Base-by-base conservation (phyloP, 768 basidiomycete genomes). In the Tubosaeta sp. region DNA sequence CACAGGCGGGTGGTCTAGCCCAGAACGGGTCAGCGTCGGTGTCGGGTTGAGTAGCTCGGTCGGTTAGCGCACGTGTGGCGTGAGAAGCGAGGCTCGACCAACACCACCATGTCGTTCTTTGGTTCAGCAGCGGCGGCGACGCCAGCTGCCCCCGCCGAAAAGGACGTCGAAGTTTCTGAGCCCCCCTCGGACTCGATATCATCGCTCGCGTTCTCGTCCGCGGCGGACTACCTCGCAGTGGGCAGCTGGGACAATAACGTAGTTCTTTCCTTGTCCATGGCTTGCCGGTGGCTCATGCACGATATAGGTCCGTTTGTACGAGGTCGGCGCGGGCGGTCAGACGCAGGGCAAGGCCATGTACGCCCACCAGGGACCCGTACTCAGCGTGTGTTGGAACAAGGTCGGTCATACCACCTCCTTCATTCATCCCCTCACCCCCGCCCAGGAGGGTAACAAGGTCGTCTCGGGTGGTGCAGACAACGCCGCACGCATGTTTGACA, bases 381-480 rank as follows among this genome's bases (percentile, higher is more conserved):
- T 98, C 57, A 81, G 84, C 54, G 79, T 95, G 2, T 88, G 88
- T 59, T 98, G 95, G 95, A 91, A 86, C 71, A 91, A 89, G 72
- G 94, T 89, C 56, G 56, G 56, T 44, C 22, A 33, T 35, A 22
- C 26, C 42, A 45, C 13, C 11, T 14, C 34, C 7, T 51, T 51
- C 46, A 33, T 39, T 42, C 43, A 53, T 34, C 43, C 19, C 35
- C 38, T 56, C 53, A 31, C 58, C 5, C 37, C 33, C 12, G 1
- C n/a, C 27, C 29, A 95, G 93, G 89, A 93, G 51, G 95, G 95
- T 17, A 86, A 82, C 62, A 92, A 93, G 73, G 77, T 95, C 34
- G 82, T 97, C 58, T 97, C 94, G 12, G 91, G 88, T 5, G 95
- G 95, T 44, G 90, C 90, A 8, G 95, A 99, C 75, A 97, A 97